phyloP scores from a whole-genome alignment of 345 rosid genomes.

The Lepidium aucheri region DNA sequence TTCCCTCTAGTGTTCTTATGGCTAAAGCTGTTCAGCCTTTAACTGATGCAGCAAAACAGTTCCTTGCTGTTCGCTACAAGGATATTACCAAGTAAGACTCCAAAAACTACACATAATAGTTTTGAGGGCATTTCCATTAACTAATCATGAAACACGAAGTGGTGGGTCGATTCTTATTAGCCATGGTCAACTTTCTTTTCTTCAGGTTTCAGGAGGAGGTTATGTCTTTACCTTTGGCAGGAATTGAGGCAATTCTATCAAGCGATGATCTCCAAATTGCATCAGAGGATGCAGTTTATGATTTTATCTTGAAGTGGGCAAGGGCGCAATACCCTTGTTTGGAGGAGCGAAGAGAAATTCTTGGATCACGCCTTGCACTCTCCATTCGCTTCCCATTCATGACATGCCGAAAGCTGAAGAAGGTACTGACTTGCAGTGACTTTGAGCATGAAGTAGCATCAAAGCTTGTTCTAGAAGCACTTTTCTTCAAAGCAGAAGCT shows the following conservation, averaged over 20 bases:
- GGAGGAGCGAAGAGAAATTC: conserved; percentile 70
- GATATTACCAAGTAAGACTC: conserved; percentile 69
- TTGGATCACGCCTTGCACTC: conserved; percentile 71
- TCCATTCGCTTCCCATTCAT: conserved; percentile 89
- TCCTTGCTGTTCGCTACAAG: conserved; percentile 71
- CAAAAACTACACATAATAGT: background rate
- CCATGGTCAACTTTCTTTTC: background rate
- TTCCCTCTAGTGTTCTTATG: conserved; percentile 89
- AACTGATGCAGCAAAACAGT: conserved; percentile 89
- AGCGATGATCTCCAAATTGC: conserved; percentile 94
- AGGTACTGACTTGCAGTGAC: conserved; percentile 71
- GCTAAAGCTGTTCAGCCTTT: conserved; percentile 90
- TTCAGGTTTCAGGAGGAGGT: conserved; percentile 81
- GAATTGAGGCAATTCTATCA: conserved; percentile 81
- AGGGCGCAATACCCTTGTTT: conserved; percentile 50
- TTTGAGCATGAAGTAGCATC: conserved; percentile 79
- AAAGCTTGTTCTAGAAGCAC: conserved; percentile 88
- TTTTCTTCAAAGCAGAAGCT: conserved; percentile 92
- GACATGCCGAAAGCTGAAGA: conserved; percentile 90
- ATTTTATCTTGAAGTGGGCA: conserved; percentile 83
- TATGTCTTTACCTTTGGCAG: conserved; percentile 73
- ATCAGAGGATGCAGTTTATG: conserved; percentile 94
- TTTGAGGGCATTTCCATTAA: background rate
- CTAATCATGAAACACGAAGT: background rate
- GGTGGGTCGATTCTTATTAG: background rate